Conservation (phyloP, 2,329 filamentous ascomycete genomes). For the Ilyonectria robusta region DNA sequence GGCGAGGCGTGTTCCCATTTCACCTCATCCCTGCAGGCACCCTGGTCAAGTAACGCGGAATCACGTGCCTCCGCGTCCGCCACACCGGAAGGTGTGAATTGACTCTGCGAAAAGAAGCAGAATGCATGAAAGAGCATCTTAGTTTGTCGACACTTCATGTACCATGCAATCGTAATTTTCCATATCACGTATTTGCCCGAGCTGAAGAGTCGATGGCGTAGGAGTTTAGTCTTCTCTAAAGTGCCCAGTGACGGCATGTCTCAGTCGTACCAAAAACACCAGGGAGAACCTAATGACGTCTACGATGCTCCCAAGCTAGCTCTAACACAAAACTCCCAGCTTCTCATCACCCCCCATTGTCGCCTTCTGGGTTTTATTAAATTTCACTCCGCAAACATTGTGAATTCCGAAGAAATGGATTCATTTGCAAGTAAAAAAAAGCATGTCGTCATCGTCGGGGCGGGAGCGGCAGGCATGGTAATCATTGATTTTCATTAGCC, state of each 20-base stretch:
- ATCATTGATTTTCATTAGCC: background rate
- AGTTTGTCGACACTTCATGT: background rate
- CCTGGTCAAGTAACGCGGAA: constrained; percentile 38
- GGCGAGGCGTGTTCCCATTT: constrained; percentile 14
- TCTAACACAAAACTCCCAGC: background rate
- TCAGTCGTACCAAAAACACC: background rate
- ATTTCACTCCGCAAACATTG: background rate
- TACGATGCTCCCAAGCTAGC: constrained; percentile 18
- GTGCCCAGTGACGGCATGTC: background rate
- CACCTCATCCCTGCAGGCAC: constrained; percentile 36
- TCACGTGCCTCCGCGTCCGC: constrained; percentile 48
- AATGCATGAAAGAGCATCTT: background rate
- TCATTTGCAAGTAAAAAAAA: constrained; percentile 50
- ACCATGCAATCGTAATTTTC: no score
- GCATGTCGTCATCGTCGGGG: constrained; percentile 72
- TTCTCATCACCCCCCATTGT: background rate
- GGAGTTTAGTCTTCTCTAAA: background rate
- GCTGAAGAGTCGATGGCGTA: background rate
- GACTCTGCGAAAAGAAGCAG: background rate
- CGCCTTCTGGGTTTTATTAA: background rate
- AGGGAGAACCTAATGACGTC: constrained; percentile 37
- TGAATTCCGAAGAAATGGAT: constrained; percentile 2
- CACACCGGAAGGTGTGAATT: background rate
- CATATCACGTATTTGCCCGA: background rate
- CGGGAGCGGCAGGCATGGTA: constrained; percentile 74